Percentiles rank a stretch among this genome's conserved stretches.
Evolutionary conservation across 2,329 filamentous ascomycete species (phyloP).

Genomic region (Hysterium pulicare): DNA sequence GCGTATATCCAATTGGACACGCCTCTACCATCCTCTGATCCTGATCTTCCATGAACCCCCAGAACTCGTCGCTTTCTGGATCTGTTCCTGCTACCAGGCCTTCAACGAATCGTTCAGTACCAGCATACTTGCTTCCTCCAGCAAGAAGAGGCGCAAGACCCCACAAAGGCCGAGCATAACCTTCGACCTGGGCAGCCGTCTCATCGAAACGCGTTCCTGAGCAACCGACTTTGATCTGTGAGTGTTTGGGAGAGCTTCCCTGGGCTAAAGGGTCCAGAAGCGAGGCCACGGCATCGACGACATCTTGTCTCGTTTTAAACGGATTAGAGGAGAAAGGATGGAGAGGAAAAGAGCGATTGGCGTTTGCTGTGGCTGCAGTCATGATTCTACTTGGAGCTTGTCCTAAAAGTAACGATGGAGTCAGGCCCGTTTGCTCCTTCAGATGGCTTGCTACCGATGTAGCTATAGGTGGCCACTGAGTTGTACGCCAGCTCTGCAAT

Average conservation of each 20-base stretch:
- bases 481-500: too few species aligned
- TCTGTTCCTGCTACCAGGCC: slow-evolving; percentile 70
- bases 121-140: slow-evolving; percentile 63
- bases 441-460: too few species aligned
- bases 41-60: slow-evolving; percentile 71
- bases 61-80: slow-evolving; percentile 67
- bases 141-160: slow-evolving; percentile 68
- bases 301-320: slow-evolving; percentile 40
- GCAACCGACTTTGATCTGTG: slow-evolving; percentile 64
- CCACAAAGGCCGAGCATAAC: slow-evolving; percentile 72
- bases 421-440: too few species aligned
- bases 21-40: slow-evolving; percentile 85
- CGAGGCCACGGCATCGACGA: slow-evolving; percentile 41
- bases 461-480: too few species aligned
- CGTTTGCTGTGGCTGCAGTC: slow-evolving; percentile 33
- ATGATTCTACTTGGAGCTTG: too few species aligned
- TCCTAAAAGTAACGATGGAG: too few species aligned
- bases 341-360: slow-evolving; percentile 41
- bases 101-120: slow-evolving; percentile 64
- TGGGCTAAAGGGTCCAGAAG: slow-evolving; percentile 68
- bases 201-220: slow-evolving; percentile 77
- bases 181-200: slow-evolving; percentile 72
- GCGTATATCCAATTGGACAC: slow-evolving; percentile 71
- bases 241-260: slow-evolving; percentile 66
- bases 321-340: slow-evolving; percentile 45